phyloP scores from a whole-genome alignment of 495 filamentous ascomycete genomes.

The Neurospora sp. region DNA sequence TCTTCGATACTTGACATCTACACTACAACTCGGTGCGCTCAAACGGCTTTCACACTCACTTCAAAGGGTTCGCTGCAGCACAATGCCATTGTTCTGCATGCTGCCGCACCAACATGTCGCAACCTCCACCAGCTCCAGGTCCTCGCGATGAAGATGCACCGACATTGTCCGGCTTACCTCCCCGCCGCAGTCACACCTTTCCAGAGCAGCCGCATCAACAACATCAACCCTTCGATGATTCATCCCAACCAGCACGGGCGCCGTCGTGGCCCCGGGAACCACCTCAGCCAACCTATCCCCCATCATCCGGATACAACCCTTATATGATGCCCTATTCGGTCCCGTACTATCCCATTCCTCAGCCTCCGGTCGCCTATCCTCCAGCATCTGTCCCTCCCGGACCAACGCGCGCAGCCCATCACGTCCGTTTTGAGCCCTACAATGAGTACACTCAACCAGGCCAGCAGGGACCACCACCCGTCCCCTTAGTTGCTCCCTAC shows the following conservation, averaged over 20 bases:
- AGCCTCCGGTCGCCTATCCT: not conserved
- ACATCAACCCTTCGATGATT: not conserved
- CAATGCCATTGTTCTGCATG: not conserved
- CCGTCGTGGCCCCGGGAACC: not conserved
- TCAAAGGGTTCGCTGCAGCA: not conserved
- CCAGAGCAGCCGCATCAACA: not conserved
- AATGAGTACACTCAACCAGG: not conserved
- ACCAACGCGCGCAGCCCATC: not conserved
- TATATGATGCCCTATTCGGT: not conserved
- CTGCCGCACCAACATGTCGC: not conserved
- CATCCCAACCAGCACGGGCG: not conserved
- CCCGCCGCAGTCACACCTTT: not conserved
- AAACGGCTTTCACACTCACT: not conserved
- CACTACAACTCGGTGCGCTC: not conserved
- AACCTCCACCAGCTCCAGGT: not conserved
- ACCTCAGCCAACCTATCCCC: not conserved
- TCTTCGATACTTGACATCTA: not conserved
- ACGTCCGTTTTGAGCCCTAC: not conserved
- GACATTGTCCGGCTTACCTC: not conserved
- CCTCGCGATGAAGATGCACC: not conserved
- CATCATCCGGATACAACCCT: not conserved
- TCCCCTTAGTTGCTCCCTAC: not conserved
- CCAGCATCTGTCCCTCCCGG: not conserved
- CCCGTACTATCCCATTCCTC: not conserved
- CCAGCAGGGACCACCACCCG: not conserved